Conservation (phyloP, 257 asterid species). For the Nicotiana knightiana region DNA sequence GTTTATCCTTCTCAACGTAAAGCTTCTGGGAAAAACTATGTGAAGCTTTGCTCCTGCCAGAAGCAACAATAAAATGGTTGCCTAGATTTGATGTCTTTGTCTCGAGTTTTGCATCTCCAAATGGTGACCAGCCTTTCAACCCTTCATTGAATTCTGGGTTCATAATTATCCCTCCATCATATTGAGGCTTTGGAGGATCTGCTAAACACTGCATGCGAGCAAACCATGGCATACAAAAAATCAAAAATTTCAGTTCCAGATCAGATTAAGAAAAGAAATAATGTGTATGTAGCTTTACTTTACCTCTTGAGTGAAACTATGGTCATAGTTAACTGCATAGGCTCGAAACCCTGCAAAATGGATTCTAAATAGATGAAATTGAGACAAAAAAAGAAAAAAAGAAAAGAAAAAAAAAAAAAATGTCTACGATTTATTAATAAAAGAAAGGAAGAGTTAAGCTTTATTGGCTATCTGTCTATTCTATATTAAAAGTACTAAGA, state of each 20-base stretch:
- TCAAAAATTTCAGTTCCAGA: too few relatives aligned
- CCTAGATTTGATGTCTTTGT: conserved; percentile 24
- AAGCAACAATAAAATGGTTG: conserved; percentile 40
- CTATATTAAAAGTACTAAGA: too few relatives aligned
- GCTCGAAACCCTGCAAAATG: conserved; percentile 21
- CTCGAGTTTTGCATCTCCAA: conserved; percentile 32
- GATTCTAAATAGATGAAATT: too few relatives aligned
- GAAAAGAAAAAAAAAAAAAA: not conserved
- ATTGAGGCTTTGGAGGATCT: conserved; percentile 43
- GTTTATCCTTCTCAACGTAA: conserved; percentile 27
- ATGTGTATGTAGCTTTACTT: conserved; percentile 18
- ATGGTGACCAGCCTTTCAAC: conserved; percentile 41
- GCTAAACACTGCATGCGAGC: conserved; percentile 33
- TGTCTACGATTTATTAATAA: not conserved
- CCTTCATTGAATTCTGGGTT: conserved; percentile 53
- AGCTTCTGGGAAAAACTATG: conserved; percentile 41
- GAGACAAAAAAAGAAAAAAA: too few relatives aligned
- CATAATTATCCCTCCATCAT: conserved; percentile 55
- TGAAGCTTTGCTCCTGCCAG: conserved; percentile 17
- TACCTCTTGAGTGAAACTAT: conserved; percentile 26
- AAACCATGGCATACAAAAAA: not conserved
- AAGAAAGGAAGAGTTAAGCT: too few relatives aligned
- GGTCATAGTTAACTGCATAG: conserved; percentile 40
- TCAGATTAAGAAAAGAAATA: not conserved
- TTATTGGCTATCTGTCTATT: not conserved